These are phyloP conservation scores for Protea cynaroides DNA, from an alignment of 164 flowering plant genomes.

Conservation along the genomic window DNA sequence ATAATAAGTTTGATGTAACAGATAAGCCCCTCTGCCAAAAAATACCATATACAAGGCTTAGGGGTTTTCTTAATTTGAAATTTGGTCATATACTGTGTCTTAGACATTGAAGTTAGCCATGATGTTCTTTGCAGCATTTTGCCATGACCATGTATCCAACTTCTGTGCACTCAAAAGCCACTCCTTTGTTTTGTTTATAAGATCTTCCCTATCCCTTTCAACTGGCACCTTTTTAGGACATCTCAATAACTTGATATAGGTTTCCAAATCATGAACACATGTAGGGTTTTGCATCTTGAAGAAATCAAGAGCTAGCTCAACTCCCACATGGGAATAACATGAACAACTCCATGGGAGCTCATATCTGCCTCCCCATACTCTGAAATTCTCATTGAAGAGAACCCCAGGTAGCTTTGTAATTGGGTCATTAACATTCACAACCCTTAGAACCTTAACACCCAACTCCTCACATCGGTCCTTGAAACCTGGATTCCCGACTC, in stretches of 20 bases:
- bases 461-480: constrained; percentile 59
- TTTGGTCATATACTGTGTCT: no score
- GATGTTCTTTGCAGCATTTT: no score
- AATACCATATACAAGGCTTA: no score
- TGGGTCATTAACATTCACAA: constrained; percentile 36
- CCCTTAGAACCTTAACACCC: constrained; percentile 63
- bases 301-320: constrained; percentile 54
- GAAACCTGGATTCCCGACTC: constrained; percentile 24
- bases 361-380: constrained; percentile 40
- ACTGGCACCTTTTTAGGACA: constrained; percentile 20
- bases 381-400: constrained; percentile 41
- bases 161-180: not conserved
- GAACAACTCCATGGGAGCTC: constrained; percentile 62
- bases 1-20: no score
- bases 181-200: constrained; percentile 21
- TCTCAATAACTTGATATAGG: constrained; percentile 37
- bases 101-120: no score
- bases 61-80: no score
- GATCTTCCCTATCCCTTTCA: constrained; percentile 13
- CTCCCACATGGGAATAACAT: constrained; percentile 65
- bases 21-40: no score
- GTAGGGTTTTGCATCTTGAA: constrained; percentile 36
- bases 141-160: no score
- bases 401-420: constrained; percentile 28
- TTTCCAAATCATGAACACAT: constrained; percentile 35